Evolutionary conservation across 2,329 filamentous ascomycete species (phyloP).

Genomic region (Exophiala sp.): DNA sequence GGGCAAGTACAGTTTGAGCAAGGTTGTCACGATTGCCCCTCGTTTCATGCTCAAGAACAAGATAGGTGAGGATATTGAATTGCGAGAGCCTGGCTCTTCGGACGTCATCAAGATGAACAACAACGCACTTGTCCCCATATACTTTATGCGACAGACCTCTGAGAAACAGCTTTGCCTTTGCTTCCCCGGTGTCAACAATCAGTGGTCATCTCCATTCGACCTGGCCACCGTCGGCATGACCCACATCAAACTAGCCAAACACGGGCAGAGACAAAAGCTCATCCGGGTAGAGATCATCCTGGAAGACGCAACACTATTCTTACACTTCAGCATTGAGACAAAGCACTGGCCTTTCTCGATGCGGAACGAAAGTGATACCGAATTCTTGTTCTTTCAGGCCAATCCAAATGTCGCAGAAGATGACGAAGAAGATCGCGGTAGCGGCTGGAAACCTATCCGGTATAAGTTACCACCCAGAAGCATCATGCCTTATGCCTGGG

Average conservation of each 20-base stretch:
- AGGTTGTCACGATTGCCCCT: constrained; percentile 88
- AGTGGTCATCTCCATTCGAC: constrained; percentile 97
- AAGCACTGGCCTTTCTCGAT: constrained; percentile 99
- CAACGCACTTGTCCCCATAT: constrained; percentile 77
- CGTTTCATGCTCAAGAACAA: constrained; percentile 94
- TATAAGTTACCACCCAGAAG: constrained; percentile 90
- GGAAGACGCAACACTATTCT: constrained; percentile 89
- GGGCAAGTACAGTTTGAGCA: constrained; percentile 97
- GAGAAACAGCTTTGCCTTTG: constrained; percentile 90
- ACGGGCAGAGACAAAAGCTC: constrained; percentile 82
- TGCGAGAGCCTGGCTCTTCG: constrained; percentile 88
- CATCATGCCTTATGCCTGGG: constrained; percentile 99
- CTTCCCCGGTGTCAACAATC: constrained; percentile 90
- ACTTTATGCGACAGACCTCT: constrained; percentile 79
- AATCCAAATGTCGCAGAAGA: constrained; percentile 92
- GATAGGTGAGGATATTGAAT: constrained; percentile 79
- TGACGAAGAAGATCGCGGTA: constrained; percentile 67
- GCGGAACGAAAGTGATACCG: constrained; percentile 94
- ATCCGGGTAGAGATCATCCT: constrained; percentile 85
- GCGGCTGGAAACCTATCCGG: constrained; percentile 85
- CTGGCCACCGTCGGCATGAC: constrained; percentile 91
- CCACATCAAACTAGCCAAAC: constrained; percentile 89
- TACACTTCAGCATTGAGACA: constrained; percentile 83
- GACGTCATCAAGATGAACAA: constrained; percentile 73
- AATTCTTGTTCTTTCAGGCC: constrained; percentile 95